Conservation (phyloP, 2,329 filamentous ascomycete species). For the Sclerotinia sclerotiorum region DNA sequence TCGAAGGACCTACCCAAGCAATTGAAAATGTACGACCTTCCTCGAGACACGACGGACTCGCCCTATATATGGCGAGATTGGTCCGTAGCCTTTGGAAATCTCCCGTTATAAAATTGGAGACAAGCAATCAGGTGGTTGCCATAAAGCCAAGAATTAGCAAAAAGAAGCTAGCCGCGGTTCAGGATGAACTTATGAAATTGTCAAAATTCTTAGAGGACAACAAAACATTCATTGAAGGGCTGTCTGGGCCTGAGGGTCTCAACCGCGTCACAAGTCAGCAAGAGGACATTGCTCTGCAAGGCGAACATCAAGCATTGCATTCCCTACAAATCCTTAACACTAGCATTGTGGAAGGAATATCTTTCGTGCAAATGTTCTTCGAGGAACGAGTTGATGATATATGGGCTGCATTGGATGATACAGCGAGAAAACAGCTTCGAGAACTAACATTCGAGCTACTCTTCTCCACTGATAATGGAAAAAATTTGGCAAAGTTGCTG, state of each 20-base stretch:
- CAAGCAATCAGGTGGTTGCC: conserved; percentile 56
- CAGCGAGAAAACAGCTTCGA: conserved; percentile 66
- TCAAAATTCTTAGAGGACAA: conserved; percentile 84
- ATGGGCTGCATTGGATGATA: conserved; percentile 70
- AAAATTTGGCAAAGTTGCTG: conserved; percentile 86
- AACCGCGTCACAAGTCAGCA: conserved; percentile 75
- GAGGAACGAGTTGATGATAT: conserved; percentile 93
- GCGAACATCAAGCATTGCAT: conserved; percentile 89
- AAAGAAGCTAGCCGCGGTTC: conserved; percentile 70
- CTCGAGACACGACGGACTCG: conserved; percentile 83
- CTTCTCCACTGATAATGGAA: conserved; percentile 76
- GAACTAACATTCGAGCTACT: conserved; percentile 84
- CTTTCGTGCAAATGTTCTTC: conserved; percentile 91
- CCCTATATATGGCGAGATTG: conserved; percentile 84
- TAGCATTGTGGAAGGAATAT: conserved; percentile 93
- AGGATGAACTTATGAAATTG: conserved; percentile 76
- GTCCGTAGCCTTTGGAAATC: conserved; percentile 86
- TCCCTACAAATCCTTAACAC: conserved; percentile 82
- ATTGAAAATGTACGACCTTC: conserved; percentile 85
- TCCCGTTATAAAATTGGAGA: conserved; percentile 63
- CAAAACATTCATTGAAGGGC: conserved; percentile 84
- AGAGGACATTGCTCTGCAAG: conserved; percentile 88
- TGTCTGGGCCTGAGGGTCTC: conserved; percentile 88
- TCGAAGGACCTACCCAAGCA: conserved; percentile 60
- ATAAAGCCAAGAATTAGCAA: conserved; percentile 67